Conservation (phyloP, 2,329 filamentous ascomycete genomes). For the Penicillium psychrosexuale region DNA sequence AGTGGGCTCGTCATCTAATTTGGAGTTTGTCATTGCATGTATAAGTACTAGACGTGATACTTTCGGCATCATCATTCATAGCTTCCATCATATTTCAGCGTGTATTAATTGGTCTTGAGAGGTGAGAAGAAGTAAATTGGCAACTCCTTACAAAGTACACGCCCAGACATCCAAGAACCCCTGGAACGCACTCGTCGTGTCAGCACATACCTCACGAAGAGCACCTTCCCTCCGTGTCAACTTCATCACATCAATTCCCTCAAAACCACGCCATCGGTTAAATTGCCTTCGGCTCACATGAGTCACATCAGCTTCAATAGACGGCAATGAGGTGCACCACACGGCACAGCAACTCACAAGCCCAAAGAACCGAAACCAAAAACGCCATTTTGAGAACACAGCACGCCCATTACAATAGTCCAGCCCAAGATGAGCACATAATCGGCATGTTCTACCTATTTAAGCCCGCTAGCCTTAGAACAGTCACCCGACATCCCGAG, state of each 20-base stretch:
- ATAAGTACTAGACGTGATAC: slow-evolving; percentile 5
- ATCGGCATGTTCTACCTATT: not conserved
- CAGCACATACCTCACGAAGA: not conserved
- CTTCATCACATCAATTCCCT: not conserved
- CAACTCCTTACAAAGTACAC: not conserved
- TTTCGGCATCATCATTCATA: not conserved
- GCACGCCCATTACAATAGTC: not conserved
- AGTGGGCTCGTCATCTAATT: not conserved
- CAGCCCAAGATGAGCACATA: not conserved
- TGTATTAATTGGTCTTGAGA: not conserved
- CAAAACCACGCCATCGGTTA: not conserved
- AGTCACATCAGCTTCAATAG: not conserved
- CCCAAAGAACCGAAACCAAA: not conserved
- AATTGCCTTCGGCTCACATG: not conserved
- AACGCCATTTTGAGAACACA: not conserved
- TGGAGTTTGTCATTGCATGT: slow-evolving; percentile 1
- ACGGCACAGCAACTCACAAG: not conserved
- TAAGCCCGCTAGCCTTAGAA: not conserved
- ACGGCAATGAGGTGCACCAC: not conserved
- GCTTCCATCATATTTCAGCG: not conserved
- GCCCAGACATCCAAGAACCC: not conserved
- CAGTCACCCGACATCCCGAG: not conserved
- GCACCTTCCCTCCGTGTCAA: not conserved
- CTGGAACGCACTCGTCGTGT: not conserved
- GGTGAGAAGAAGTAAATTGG: not conserved